Evolutionary conservation across 148 eudicot genomes (phyloP).

Genomic region (Drosera capensis): DNA sequence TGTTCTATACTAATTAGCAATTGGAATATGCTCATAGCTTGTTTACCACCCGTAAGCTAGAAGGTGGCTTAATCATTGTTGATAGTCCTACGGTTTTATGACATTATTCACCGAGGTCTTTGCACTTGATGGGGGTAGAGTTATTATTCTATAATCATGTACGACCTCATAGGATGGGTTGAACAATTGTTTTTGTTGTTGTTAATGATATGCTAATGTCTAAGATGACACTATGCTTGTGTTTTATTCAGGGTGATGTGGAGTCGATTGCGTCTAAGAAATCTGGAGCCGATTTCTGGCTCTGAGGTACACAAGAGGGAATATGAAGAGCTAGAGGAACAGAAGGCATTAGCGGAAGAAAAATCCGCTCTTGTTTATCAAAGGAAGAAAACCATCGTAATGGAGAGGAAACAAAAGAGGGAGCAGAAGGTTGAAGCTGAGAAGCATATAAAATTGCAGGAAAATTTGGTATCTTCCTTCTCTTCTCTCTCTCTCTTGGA

Average conservation of each 20-base stretch:
- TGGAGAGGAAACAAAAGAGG: conserved; percentile 89
- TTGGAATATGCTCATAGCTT: no score
- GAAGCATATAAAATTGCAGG: conserved; percentile 79
- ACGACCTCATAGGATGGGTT: no score
- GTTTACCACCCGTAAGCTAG: no score
- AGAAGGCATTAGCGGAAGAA: conserved; percentile 83
- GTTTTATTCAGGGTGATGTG: conserved; percentile 84
- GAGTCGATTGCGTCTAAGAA: conserved; percentile 95
- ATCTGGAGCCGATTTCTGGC: conserved; percentile 97
- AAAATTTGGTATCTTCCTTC: conserved; percentile 39
- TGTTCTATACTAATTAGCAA: no score
- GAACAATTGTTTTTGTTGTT: no score
- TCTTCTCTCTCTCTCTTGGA: background rate
- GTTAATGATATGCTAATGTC: background rate
- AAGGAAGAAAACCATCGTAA: conserved; percentile 68
- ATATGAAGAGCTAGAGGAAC: conserved; percentile 74
- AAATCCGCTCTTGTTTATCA: conserved; percentile 68
- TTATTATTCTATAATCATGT: no score
- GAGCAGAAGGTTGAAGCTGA: conserved; percentile 98
- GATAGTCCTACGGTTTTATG: no score
- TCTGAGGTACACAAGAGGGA: conserved; percentile 83
- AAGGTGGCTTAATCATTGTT: no score
- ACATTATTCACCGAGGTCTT: no score
- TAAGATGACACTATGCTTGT: background rate
- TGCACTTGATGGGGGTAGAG: no score